Base-by-base conservation (phyloP, 2,329 filamentous ascomycete species). In the Metarhizium anisopliae region DNA sequence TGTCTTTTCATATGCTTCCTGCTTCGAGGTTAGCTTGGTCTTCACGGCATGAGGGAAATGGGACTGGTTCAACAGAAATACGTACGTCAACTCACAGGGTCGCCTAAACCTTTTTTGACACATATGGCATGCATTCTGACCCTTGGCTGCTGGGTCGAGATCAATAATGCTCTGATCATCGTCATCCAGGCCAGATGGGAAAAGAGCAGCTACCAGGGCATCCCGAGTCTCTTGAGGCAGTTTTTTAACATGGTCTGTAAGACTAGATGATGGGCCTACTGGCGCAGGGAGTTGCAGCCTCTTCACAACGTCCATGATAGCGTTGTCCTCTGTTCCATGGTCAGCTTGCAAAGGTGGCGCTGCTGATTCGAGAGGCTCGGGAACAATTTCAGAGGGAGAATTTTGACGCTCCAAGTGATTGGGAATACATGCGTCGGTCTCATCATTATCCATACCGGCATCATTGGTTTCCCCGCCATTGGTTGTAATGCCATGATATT, bases 1-100 rank as follows among this genome's bases (percentile, higher is more conserved):
- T 96, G 92, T 1, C 91, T 83, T 66, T 90, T 93, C 68, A 82
- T 76, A 67, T 96, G 92, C 68, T 96, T 96, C 60, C 89, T 93
- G 56, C 8, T 16, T 25, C 20, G 16, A 29, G 16, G 16, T 18
- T 42, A 51, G 45, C 18, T 49, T 14, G 18, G 18, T 32, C 45
- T 49, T 8, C 20, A 47, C 18, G 7, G 8, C 5, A 8, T 3
- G 29, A 14, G 29, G 6, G 30, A 3, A 32, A 14, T n/a, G 29
- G 47, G 29, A 53, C 29, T 18, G 45, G 25, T 10, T 49, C n/a
- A 11, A 52, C 14, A 18, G 25, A 43, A 20, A 30, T 16, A 51
- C 18, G 20, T 32, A 84, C 82, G 77, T 84, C 32, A 85, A 70
- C 63, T 85, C 81, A 62, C 80, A 84, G 35, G 63, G 75, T 40